phyloP scores from a whole-genome alignment of 23 red algal species.

The Gracilaria gracilis region DNA sequence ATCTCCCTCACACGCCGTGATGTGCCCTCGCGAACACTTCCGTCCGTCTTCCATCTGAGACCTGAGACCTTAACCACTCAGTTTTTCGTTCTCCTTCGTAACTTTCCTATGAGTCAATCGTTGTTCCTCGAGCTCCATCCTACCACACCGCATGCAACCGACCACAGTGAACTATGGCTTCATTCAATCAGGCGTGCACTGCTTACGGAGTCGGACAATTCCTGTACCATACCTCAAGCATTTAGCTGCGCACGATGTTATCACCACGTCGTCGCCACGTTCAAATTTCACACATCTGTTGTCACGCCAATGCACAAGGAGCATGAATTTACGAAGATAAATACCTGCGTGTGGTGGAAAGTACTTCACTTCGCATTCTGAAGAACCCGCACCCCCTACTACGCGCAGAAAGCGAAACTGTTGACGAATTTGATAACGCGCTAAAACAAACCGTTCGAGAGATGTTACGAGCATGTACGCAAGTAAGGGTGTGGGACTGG shows the following conservation, averaged over 20 bases:
- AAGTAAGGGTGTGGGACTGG: conserved; percentile 84
- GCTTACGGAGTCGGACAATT: background rate
- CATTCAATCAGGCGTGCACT: background rate
- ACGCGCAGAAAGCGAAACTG: conserved; percentile 76
- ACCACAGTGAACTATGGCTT: background rate
- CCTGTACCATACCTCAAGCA: background rate
- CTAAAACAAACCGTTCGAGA: conserved; percentile 71
- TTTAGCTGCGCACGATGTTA: background rate
- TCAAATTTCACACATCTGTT: background rate
- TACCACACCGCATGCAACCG: no score
- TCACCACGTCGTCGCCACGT: conserved; percentile 1
- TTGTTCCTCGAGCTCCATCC: no score
- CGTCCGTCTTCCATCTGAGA: no score
- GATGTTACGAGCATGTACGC: conserved; percentile 98
- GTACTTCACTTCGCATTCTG: conserved; percentile 73
- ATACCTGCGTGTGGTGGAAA: no score
- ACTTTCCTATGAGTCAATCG: no score
- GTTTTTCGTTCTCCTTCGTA: no score
- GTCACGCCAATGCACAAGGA: conserved; percentile 8
- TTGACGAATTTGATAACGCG: conserved; percentile 59
- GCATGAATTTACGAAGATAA: conserved; percentile 36
- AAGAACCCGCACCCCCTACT: conserved; percentile 83
- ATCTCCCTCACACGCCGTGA: no score
- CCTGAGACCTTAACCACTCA: no score
- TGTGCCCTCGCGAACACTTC: no score